Percentiles rank a stretch among this genome's conserved stretches.
These are phyloP conservation scores for Hyaloscypha bicolor DNA, from an alignment of 495 filamentous ascomycete genomes.

Conservation along the genomic window DNA sequence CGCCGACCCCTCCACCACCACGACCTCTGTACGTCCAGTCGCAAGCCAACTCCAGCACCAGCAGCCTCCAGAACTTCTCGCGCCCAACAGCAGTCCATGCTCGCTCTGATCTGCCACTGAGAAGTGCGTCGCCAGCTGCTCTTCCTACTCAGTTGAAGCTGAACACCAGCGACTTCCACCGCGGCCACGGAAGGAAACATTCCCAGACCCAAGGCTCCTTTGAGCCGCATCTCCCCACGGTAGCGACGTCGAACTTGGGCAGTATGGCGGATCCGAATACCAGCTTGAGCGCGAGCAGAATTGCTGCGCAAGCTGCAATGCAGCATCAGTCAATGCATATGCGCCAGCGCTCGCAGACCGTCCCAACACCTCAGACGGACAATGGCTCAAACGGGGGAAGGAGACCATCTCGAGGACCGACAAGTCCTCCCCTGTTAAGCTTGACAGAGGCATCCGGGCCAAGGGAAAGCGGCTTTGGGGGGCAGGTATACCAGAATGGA, in stretches of 20 bases:
- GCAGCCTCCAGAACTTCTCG: conserved; percentile 57
- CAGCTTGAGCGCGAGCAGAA: conserved; percentile 74
- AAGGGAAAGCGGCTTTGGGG: conserved; percentile 52
- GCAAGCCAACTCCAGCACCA: conserved; percentile 31
- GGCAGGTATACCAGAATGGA: conserved; percentile 66
- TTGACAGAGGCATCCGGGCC: conserved; percentile 57
- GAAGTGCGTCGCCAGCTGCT: conserved; percentile 29
- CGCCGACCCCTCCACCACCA: conserved; percentile 16
- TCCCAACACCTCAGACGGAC: conserved; percentile 53
- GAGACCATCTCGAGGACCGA: conserved; percentile 27
- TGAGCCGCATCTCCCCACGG: conserved; percentile 80
- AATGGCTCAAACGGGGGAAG: conserved; percentile 24
- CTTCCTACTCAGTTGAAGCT: not conserved
- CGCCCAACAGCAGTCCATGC: conserved; percentile 34
- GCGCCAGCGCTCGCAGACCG: conserved; percentile 73
- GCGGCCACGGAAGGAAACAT: conserved; percentile 52
- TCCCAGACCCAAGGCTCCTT: conserved; percentile 86
- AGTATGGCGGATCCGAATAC: conserved; percentile 40
- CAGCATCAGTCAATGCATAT: conserved; percentile 61
- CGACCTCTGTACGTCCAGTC: conserved; percentile 21
- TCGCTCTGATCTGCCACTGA: conserved; percentile 23
- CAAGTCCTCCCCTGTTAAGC: conserved; percentile 57
- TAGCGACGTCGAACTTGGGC: conserved; percentile 49
- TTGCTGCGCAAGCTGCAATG: conserved; percentile 91
- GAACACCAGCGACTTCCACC: conserved; percentile 18